Base-by-base conservation (phyloP, 208 protist genomes). In the Jaenimonas drosophilae region DNA sequence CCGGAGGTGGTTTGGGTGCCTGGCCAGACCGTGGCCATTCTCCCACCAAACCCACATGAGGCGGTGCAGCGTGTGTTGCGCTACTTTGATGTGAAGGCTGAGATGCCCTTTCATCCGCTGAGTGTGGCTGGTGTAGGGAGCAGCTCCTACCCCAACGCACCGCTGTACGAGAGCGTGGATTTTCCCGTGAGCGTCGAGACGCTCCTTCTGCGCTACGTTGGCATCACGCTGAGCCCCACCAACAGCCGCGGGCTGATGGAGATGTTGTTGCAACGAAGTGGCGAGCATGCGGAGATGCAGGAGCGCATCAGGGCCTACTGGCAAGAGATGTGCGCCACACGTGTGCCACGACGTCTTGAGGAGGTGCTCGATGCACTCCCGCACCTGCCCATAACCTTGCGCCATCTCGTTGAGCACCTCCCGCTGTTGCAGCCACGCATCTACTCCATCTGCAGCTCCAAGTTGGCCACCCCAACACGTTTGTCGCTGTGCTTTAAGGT, bases 391-490 rank as follows among this genome's bases (percentile, higher is more conserved):
- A 43, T 20, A 21, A 7, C 31, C 12, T 57, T 88, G 7, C 64
- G 62, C 5, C 71, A 83, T 34, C 19, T 85, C 4, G 56, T 93
- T 1, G 77, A 95, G 52, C 49, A 86, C 31, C 55, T 94, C 24
- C 59, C 67, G 0, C 30, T 65, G 3, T 23, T 96, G 44, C 69
- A 85, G 46, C 81, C 70, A 1, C 71, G 94, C n/a, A 88, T 86
- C 64, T 97, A 96, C 59, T 95, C 86, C 6, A 95, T 97, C 42
- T 71, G 76, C 28, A 95, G 79, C 25, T 85, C 85, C 0, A 37
- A 53, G 39, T 27, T 40, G 4, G 42, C 47, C 21, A 30, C 87
- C 46, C 51, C 69, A 11, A 40, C 65, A n/a, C 50, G 39, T 24
- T 63, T 95, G 20, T 63, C 79, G 16, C 69, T 96, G 32, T 88